Conservation (phyloP, 176 grass and related monocot species). For the Dendrocalamus sinicus region DNA sequence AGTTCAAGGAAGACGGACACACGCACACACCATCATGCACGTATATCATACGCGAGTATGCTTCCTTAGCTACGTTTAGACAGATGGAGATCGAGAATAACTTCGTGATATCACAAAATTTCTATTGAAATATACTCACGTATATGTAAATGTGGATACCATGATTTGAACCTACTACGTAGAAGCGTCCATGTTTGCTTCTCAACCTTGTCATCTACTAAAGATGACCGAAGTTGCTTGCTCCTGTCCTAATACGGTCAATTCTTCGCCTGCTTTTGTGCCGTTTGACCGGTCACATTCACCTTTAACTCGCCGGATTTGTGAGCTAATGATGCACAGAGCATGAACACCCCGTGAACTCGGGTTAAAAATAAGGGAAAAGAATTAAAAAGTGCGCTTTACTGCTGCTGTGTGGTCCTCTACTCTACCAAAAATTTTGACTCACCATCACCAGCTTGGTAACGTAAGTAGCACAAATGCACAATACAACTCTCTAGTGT, state of each 20-base stretch:
- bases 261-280: slow-evolving; percentile 41
- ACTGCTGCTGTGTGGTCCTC: slow-evolving; percentile 29
- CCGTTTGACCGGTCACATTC: slow-evolving; percentile 34
- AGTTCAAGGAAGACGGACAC: no score
- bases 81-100: no score
- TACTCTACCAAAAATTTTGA: slow-evolving; percentile 4
- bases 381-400: slow-evolving; percentile 25
- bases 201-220: slow-evolving; percentile 44
- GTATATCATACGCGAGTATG: no score
- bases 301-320: slow-evolving; percentile 9
- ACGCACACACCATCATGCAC: no score
- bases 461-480: not conserved
- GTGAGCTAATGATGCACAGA: slow-evolving; percentile 49
- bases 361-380: slow-evolving; percentile 29
- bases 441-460: slow-evolving; percentile 14
- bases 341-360: slow-evolving; percentile 35
- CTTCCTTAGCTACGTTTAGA: no score
- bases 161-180: not conserved
- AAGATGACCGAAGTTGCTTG: slow-evolving; percentile 17
- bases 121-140: accelerated
- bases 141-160: no score
- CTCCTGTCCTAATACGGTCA: slow-evolving; percentile 36
- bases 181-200: slow-evolving; percentile 1
- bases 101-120: accelerated
- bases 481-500: not conserved